A percentile compares a stretch with the other conserved stretches of the same genome.
phyloP scores from a whole-genome alignment of 306 rosid species.

The Cicer yamashitae region DNA sequence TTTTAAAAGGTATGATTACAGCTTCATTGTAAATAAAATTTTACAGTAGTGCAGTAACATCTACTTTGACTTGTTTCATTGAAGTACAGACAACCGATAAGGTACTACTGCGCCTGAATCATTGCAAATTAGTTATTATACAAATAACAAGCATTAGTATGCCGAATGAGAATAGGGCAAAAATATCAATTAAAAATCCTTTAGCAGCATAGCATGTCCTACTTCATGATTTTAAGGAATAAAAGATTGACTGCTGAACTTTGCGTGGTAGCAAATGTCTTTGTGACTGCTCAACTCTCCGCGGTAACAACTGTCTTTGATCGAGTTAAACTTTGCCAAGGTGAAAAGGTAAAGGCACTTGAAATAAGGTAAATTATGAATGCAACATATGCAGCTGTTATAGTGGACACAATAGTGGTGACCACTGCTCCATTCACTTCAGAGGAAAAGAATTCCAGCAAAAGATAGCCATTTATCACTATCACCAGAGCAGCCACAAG shows the following conservation, averaged over 20 bases:
- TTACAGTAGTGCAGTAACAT: conserved; percentile 39
- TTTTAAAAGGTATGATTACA: conserved; percentile 34
- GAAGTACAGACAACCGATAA: conserved; percentile 26
- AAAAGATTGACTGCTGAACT: conserved; percentile 49
- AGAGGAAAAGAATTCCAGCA: conserved; percentile 75
- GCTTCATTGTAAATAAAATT: conserved; percentile 39
- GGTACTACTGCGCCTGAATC: conserved; percentile 33
- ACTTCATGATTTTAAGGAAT: conserved; percentile 23
- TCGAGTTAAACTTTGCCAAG: conserved; percentile 52
- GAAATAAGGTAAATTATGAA: conserved; percentile 79
- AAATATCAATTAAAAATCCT: conserved; percentile 27
- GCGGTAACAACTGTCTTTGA: conserved; percentile 50
- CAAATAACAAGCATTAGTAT: conserved; percentile 37
- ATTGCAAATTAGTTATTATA: conserved; percentile 40
- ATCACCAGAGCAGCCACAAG: conserved; percentile 94
- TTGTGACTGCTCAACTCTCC: conserved; percentile 54
- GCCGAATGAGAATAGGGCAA: conserved; percentile 33
- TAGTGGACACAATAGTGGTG: conserved; percentile 41
- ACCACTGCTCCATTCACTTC: conserved; percentile 69
- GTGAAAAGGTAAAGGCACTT: conserved; percentile 50
- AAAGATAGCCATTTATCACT: conserved; percentile 85
- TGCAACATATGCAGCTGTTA: conserved; percentile 69
- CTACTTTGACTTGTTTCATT: conserved; percentile 29
- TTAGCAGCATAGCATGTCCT: conserved; percentile 27
- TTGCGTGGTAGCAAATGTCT: conserved; percentile 44